Percentiles rank a stretch among this genome's conserved stretches.
These are phyloP conservation scores for Cyphellophora attinorum DNA, from an alignment of 2,329 filamentous ascomycete genomes.

Conservation along the genomic window DNA sequence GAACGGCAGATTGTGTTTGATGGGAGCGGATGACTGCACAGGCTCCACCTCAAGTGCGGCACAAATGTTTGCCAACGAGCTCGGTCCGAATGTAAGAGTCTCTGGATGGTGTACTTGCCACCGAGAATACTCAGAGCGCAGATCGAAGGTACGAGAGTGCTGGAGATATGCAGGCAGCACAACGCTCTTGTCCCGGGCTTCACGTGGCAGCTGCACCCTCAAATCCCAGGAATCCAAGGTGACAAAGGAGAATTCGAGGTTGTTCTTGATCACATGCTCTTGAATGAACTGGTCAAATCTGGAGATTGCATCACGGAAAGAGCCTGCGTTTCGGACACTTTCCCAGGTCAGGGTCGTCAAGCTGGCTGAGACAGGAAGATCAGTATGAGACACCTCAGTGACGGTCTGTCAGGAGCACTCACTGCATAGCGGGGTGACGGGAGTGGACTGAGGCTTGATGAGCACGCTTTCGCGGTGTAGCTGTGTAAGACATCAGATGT, in stretches of 20 bases:
- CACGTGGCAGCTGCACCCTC: slow-evolving; percentile 90
- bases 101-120: slow-evolving; percentile 99
- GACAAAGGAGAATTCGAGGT: slow-evolving; percentile 95
- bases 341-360: slow-evolving; percentile 98
- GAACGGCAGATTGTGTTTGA: slow-evolving; percentile 98
- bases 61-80: slow-evolving; percentile 93
- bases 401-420: slow-evolving; percentile 41
- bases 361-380: slow-evolving; percentile 55
- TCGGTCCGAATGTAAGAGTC: slow-evolving; percentile 91
- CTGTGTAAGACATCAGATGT: slow-evolving; percentile 38
- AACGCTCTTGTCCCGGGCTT: slow-evolving; percentile 96
- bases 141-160: slow-evolving; percentile 93
- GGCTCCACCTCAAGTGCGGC: slow-evolving; percentile 96
- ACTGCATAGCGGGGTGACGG: slow-evolving; percentile 98
- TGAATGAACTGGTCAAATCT: slow-evolving; percentile 89
- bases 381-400: slow-evolving; percentile 12
- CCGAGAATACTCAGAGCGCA: slow-evolving; percentile 93
- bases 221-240: slow-evolving; percentile 98
- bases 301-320: slow-evolving; percentile 92
- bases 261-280: slow-evolving; percentile 82
- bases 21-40: slow-evolving; percentile 91
- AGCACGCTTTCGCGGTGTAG: slow-evolving; percentile 91
- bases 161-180: slow-evolving; percentile 94
- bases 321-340: slow-evolving; percentile 93
- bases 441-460: slow-evolving; percentile 96